Evolutionary conservation across 305 asterid species (phyloP), one percentile per base, ranked within the genome.

Genomic region (Solanum hybrid): DNA sequence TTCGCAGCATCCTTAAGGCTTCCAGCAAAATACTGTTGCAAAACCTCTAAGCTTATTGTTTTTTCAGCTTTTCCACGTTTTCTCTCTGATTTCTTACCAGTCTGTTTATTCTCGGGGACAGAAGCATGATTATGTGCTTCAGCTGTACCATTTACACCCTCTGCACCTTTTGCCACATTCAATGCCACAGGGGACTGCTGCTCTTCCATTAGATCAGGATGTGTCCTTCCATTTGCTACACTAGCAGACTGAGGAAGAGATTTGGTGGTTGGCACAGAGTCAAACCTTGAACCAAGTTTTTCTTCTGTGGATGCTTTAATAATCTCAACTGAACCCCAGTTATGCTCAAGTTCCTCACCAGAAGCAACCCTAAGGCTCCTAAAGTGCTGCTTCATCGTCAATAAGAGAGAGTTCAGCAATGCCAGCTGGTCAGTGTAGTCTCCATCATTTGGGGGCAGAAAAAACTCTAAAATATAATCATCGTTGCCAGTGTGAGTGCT

Each of bases 1-100:
- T 95, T 95, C 0, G 99, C 99, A 80, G 98, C 98, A 92, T 96
- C 98, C 96, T 95, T 96, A 2, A 97, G 98, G 88, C 98, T 96
- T 89, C 99, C 98, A 34, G 98, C 92, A 89, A 97, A 97, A 92
- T 97, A 94, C 89, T 95, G 98, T 88, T 97, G 97, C 91, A 97
- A 95, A 91, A 96, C 99, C 77, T 95, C 98, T 90, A 97, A 93
- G 92, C 98, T 95, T 69, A 97, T 96, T 12, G 96, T 94, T 92
- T 95, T 96, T 94, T 97, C 98, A 0, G 97, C 98, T 93, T 95
- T 97, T 88, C 98, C 97, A 76, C 97, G 94, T 92, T 95, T 97
- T 91, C 96, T 95, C 93, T 95, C 98, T 1, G 95, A 92, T 90
- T 95, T 95, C 93, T 94, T 96, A 89, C 89, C 92, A 37, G 40